A percentile compares a stretch with the other conserved stretches of the same genome.
phyloP scores from a whole-genome alignment of 179 eudicot species.

The Heliamphora pulchella region DNA sequence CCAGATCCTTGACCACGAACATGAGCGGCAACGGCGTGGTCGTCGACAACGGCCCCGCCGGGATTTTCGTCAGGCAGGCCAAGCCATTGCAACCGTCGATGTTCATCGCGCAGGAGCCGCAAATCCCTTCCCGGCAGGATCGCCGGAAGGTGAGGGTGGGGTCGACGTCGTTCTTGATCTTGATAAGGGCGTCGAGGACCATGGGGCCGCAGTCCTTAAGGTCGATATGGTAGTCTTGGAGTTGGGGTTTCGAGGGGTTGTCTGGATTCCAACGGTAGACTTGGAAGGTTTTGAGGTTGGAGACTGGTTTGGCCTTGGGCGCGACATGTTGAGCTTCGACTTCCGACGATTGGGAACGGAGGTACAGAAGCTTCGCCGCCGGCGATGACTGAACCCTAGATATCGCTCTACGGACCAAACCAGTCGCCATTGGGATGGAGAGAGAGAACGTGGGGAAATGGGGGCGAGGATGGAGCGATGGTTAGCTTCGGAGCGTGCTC shows the following conservation, averaged over 20 bases:
- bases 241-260: constrained; percentile 58
- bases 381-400: constrained; percentile 26
- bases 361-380: constrained; percentile 24
- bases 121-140: constrained; percentile 93
- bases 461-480: too few relatives aligned
- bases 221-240: constrained; percentile 65
- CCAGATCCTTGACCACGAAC: constrained; percentile 96
- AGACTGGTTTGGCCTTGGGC: constrained; percentile 19
- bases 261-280: constrained; percentile 95
- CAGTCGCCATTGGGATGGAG: constrained; percentile 41
- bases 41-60: constrained; percentile 23
- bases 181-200: constrained; percentile 93
- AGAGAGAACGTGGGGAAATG: too few relatives aligned
- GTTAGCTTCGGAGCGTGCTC: too few relatives aligned
- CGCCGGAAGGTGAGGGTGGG: constrained; percentile 92
- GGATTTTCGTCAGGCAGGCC: constrained; percentile 91
- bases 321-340: constrained; percentile 30
- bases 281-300: constrained; percentile 59
- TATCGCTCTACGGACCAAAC: constrained; percentile 46
- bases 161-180: constrained; percentile 93
- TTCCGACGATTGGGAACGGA: constrained; percentile 48
- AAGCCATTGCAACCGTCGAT: constrained; percentile 89
- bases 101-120: constrained; percentile 99
- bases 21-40: constrained; percentile 88
- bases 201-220: constrained; percentile 95